These are phyloP conservation scores for Hansenula sp. DNA, from an alignment of 1,139 yeast genomes.

Conservation along the genomic window DNA sequence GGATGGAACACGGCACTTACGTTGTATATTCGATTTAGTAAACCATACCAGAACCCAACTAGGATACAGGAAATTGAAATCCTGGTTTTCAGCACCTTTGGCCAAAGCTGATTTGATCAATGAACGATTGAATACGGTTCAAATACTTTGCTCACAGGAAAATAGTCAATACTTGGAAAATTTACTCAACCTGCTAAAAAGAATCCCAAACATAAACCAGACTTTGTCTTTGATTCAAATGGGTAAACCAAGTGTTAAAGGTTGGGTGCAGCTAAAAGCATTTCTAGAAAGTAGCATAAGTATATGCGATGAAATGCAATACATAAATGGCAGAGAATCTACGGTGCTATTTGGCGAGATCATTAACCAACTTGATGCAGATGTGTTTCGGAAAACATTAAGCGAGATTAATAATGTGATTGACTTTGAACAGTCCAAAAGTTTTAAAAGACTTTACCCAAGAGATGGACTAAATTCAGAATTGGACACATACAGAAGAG, in stretches of 20 bases:
- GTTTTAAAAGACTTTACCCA: conserved; percentile 28
- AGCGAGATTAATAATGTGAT: conserved; percentile 17
- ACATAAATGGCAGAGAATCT: background rate
- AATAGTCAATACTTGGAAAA: conserved; percentile 13
- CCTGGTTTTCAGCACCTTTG: conserved; percentile 23
- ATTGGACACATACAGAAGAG: background rate
- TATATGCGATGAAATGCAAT: background rate
- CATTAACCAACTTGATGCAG: background rate
- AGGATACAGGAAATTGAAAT: background rate
- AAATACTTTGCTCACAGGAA: conserved; percentile 17
- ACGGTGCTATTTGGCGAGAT: background rate
- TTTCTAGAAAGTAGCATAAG: background rate
- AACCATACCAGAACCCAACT: background rate
- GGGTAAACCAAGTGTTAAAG: conserved; percentile 22
- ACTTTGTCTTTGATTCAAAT: conserved; percentile 19
- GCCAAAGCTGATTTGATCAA: conserved; percentile 20
- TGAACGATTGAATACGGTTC: conserved; percentile 25
- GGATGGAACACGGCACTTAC: conserved; percentile 13
- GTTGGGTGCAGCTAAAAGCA: conserved; percentile 25
- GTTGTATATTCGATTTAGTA: conserved; percentile 12
- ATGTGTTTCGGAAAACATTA: conserved; percentile 4
- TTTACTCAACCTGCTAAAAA: conserved; percentile 15
- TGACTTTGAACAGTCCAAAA: conserved; percentile 32
- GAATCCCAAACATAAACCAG: conserved; percentile 23
- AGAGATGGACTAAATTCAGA: conserved; percentile 1